Base-by-base conservation (phyloP, 495 filamentous ascomycete genomes). In the Amorphotheca resinae region DNA sequence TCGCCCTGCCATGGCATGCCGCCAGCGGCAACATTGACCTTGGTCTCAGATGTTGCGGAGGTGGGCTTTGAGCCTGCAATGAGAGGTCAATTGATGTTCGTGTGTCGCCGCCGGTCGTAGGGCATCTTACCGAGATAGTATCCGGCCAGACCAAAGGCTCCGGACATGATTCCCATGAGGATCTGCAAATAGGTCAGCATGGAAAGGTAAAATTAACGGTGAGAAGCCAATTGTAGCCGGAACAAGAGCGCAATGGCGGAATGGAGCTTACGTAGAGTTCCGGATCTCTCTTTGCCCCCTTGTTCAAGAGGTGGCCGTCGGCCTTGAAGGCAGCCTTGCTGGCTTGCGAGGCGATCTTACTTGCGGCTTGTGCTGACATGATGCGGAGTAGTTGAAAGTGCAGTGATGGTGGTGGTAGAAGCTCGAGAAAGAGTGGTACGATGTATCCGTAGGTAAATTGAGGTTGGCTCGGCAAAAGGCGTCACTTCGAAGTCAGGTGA, bases 1-100 rank as follows among this genome's bases (percentile, higher is more conserved):
- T 72, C 70, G 38, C 70, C 70, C 60, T 98, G 74, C 91, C 91
- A 98, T 31, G 91, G 88, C 84, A 93, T 91, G 55, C 77, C 73
- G 46, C 72, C 68, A 50, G 74, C 64, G 53, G 75, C 77, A 49
- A 93, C 74, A 56, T 72, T 69, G 53, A 95, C 82, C 48, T 73
- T 65, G 52, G 70, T 71, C 68, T 96, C 88, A 54, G 84, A 91
- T 48, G 73, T 84, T 33, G 84, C 70, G 52, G 73, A 77, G 53
- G 91, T 96, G 52, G 91, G 91, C 58, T 80, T 84, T 55, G 79
- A 76, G 64, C 84, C 87, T 85, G 32, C 22, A 5, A 18, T 32
- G 34, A 59, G 63, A 26, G 31, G 50, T 49, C 53, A 53, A 50
- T 41, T 36, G 23, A 30, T 28, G 43, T 38, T 30, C 38, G 20